Percentiles rank a stretch among this genome's conserved stretches.
Conservation (phyloP, 768 basidiomycete genomes). For the Phanerodontia chrysosporium region DNA sequence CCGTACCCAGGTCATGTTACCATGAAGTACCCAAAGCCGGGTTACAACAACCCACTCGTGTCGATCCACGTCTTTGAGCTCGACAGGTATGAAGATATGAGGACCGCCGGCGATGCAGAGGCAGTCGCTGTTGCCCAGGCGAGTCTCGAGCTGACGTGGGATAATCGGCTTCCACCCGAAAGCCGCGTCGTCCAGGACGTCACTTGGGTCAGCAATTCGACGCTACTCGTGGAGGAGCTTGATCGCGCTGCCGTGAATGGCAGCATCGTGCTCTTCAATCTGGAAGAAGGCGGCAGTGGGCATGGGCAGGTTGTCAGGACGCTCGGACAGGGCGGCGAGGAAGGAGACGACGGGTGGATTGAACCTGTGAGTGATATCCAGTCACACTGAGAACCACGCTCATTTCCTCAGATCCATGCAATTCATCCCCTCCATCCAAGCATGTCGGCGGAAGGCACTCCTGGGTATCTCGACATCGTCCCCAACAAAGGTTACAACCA, state of each 20-base stretch:
- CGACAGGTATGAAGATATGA: constrained; percentile 35
- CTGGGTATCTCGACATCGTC: constrained; percentile 88
- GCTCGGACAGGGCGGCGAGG: constrained; percentile 78
- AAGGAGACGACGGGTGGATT: constrained; percentile 94
- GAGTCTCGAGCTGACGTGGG: constrained; percentile 66
- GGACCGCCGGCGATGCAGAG: constrained; percentile 24
- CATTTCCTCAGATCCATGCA: constrained; percentile 47
- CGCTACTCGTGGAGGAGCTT: constrained; percentile 80
- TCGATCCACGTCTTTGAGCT: constrained; percentile 82
- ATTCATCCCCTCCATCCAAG: constrained; percentile 52
- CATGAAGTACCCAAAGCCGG: constrained; percentile 86
- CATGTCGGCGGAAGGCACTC: constrained; percentile 37
- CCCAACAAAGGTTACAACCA: constrained; percentile 86
- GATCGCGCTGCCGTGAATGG: constrained; percentile 81
- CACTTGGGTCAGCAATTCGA: constrained; percentile 77
- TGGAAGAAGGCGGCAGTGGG: constrained; percentile 27
- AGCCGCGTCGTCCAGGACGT: constrained; percentile 80
- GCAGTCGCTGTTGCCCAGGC: constrained; percentile 33
- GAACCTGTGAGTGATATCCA: constrained; percentile 55
- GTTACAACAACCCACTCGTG: constrained; percentile 85
- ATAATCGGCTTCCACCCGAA: constrained; percentile 45
- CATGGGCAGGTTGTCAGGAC: constrained; percentile 62
- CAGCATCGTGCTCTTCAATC: constrained; percentile 73
- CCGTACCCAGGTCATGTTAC: constrained; percentile 68
- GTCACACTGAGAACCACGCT: constrained; percentile 7